A percentile compares a stretch with the other conserved stretches of the same genome.
These are phyloP conservation scores for Dictyostelium intermedium DNA, from an alignment of 78 protist species.

Conservation along the genomic window DNA sequence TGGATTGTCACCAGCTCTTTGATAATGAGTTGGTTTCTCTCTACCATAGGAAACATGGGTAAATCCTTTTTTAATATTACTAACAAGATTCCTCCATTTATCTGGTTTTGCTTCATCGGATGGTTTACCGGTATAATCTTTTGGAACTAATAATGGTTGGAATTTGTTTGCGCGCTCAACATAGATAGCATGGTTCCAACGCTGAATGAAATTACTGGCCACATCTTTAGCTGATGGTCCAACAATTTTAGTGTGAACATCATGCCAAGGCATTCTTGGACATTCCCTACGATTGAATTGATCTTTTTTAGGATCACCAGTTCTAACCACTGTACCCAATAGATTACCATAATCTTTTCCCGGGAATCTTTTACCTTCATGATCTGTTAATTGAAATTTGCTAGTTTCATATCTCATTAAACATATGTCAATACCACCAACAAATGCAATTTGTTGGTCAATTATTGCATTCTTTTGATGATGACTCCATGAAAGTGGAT, in stretches of 20 bases:
- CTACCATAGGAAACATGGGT: slow-evolving; percentile 7
- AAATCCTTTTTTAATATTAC: slow-evolving; percentile 2
- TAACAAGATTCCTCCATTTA: not conserved
- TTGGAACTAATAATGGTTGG: slow-evolving; percentile 38
- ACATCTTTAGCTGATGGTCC: slow-evolving; percentile 91
- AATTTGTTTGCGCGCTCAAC: slow-evolving; percentile 4
- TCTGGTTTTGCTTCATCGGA: not conserved
- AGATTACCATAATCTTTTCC: slow-evolving; percentile 76
- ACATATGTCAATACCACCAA: slow-evolving; percentile 91
- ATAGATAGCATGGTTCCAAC: slow-evolving; percentile 84
- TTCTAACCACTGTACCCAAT: not conserved
- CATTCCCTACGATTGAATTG: slow-evolving; percentile 18
- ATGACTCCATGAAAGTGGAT: slow-evolving; percentile 82
- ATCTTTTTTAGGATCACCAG: slow-evolving; percentile 43
- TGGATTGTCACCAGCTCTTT: slow-evolving; percentile 25
- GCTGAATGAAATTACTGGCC: slow-evolving; percentile 87
- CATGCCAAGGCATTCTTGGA: slow-evolving; percentile 97
- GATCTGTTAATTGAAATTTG: slow-evolving; percentile 31
- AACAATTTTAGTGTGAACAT: slow-evolving; percentile 71
- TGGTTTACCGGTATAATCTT: not conserved
- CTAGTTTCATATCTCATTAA: slow-evolving; percentile 84
- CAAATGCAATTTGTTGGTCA: slow-evolving; percentile 84
- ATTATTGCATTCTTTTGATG: slow-evolving; percentile 88
- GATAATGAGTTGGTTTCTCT: not conserved
- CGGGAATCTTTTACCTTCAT: not conserved